phyloP scores from a whole-genome alignment of 2,329 filamentous ascomycete species.

The Chaetomium globosum region DNA sequence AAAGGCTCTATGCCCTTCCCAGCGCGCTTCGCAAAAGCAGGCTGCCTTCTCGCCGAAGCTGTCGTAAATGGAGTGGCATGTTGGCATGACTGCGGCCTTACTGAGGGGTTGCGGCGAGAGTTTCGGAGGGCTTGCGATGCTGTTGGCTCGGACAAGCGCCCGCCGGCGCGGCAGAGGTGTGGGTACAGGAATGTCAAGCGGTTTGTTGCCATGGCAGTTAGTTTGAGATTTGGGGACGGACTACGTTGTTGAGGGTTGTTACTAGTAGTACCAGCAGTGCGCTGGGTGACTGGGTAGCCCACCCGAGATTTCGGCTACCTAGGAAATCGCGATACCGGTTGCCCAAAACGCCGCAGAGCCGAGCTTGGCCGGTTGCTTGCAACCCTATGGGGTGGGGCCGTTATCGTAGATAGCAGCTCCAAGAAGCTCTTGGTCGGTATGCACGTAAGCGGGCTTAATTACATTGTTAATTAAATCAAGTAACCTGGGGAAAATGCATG shows the following conservation, averaged over 20 bases:
- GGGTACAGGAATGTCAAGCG: constrained; percentile 71
- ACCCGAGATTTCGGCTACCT: constrained; percentile 19
- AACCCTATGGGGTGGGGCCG: background rate
- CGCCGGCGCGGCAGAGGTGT: constrained; percentile 58
- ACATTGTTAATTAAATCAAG: too few relatives aligned
- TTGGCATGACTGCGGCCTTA: constrained; percentile 32
- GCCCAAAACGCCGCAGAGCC: constrained; percentile 8
- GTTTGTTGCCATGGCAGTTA: constrained; percentile 61
- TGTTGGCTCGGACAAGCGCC: constrained; percentile 47
- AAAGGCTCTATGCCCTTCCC: constrained; percentile 64
- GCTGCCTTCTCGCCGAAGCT: constrained; percentile 44
- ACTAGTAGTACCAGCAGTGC: constrained; percentile 8
- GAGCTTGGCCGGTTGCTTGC: background rate
- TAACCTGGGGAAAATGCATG: too few relatives aligned
- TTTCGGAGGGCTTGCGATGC: constrained; percentile 41
- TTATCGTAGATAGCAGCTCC: background rate
- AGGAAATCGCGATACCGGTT: constrained; percentile 19
- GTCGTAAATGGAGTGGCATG: constrained; percentile 45
- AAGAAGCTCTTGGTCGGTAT: background rate
- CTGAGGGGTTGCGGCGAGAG: constrained; percentile 29
- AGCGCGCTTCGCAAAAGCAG: constrained; percentile 57
- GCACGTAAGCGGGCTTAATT: background rate
- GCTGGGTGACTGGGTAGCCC: background rate
- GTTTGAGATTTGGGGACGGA: constrained; percentile 3
- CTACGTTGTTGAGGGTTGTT: constrained; percentile 4